phyloP scores from a whole-genome alignment of 805 yeast genomes.

The Priceomyces castillae region DNA sequence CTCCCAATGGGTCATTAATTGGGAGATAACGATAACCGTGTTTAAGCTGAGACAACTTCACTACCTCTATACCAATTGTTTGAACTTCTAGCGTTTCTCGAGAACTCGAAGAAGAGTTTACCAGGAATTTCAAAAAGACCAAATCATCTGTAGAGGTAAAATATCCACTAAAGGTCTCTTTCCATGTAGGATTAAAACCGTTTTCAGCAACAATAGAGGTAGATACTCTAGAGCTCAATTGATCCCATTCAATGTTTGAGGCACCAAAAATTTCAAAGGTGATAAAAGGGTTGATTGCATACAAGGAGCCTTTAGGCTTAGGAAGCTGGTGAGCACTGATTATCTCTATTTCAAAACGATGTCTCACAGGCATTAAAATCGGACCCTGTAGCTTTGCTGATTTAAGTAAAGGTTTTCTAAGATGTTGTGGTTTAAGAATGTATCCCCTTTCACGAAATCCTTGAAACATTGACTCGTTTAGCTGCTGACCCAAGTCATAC shows the following conservation, averaged over 20 bases:
- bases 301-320: conserved; percentile 52
- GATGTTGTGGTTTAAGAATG: conserved; percentile 63
- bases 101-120: conserved; percentile 35
- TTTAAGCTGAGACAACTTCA: conserved; percentile 60
- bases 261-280: conserved; percentile 59
- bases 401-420: conserved; percentile 37
- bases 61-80: conserved; percentile 56
- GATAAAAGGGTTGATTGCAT: conserved; percentile 57
- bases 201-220: conserved; percentile 49
- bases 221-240: conserved; percentile 13
- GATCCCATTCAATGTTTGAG: conserved; percentile 21
- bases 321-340: conserved; percentile 88
- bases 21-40: conserved; percentile 84
- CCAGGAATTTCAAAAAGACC: conserved; percentile 54
- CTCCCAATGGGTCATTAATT: conserved; percentile 75
- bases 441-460: conserved; percentile 65
- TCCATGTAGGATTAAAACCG: conserved; percentile 90
- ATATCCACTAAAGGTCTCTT: conserved; percentile 47
- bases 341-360: conserved; percentile 32
- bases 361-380: conserved; percentile 5
- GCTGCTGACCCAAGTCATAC: conserved; percentile 81
- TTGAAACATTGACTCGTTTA: conserved; percentile 80
- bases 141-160: conserved; percentile 40
- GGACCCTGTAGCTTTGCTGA: conserved; percentile 10
- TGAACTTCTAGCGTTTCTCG: conserved; percentile 24